These are phyloP conservation scores for Pharnaceum exiguum DNA, from an alignment of 148 eudicot species.

Conservation along the genomic window DNA sequence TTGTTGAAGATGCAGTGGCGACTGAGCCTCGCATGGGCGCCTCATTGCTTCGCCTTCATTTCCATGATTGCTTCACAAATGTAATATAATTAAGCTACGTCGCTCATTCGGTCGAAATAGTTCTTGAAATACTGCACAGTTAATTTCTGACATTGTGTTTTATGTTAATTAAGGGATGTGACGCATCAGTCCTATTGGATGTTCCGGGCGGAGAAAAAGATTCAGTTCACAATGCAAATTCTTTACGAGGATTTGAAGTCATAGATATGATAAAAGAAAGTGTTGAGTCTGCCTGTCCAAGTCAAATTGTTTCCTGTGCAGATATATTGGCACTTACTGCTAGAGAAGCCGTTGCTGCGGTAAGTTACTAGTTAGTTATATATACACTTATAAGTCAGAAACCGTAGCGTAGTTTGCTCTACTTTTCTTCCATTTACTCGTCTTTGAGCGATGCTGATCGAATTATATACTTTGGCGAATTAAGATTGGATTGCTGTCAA, in stretches of 20 bases:
- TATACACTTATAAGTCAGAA: neutral
- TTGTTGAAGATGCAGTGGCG: conserved; percentile 49
- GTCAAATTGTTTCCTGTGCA: conserved; percentile 44
- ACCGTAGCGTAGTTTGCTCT: neutral
- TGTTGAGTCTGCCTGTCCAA: conserved; percentile 32
- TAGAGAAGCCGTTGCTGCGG: conserved; percentile 41
- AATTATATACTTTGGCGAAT: too few relatives aligned
- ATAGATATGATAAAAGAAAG: conserved; percentile 31
- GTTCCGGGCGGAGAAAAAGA: conserved; percentile 43
- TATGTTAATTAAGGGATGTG: conserved; percentile 30
- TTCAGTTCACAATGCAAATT: conserved; percentile 28
- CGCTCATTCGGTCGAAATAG: neutral
- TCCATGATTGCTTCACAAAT: conserved; percentile 88
- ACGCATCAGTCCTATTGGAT: conserved; percentile 32
- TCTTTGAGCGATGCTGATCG: too few relatives aligned
- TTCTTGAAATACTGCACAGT: neutral
- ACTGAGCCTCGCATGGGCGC: conserved; percentile 92
- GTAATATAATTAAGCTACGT: conserved; percentile 34
- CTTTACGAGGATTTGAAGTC: conserved; percentile 36
- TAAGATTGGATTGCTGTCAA: too few relatives aligned
- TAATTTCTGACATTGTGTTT: neutral
- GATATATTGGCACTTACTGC: conserved; percentile 44
- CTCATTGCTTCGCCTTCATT: conserved; percentile 83
- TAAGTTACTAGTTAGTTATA: conserved; percentile 21
- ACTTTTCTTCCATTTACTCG: neutral